Evolutionary conservation across 441 rosid genomes (phyloP), one percentile per base, ranked within the genome.

Genomic region (Euphorbia corollata): DNA sequence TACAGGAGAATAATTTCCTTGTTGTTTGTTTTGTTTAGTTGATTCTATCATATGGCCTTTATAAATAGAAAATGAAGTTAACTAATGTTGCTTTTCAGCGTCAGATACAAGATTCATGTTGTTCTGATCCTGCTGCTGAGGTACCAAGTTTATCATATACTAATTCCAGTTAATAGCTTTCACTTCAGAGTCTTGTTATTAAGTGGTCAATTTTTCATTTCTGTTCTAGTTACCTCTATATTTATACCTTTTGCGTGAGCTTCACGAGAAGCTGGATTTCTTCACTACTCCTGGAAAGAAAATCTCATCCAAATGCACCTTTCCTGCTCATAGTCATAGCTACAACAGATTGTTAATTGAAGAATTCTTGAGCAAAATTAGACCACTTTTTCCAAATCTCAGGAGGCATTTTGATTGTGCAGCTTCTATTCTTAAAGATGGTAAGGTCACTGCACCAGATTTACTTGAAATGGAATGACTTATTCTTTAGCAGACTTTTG

Each of bases 71-170:
- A 66, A 34, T 63, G 34, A 54, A 22, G 51, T 75, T 50, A 30
- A 45, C 61, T 59, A 53, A 19, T 69, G 24, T 71, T 68, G 61
- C 73, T 74, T 77, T 73, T 39, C 56, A 64, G 39, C 66, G 81
- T 78, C 87, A 78, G 88, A 83, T 80, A 67, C 84, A 79, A 65
- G 77, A 81, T 54, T 70, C 74, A 32, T 77, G 84, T 79, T 84
- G 83, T 78, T 73, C 81, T 67, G 97, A 87, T 80, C 88, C 85
- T 74, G 73, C 73, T 68, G 85, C 91, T 61, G 93, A 87, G 96
- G 97, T 91, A 79, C 61, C 50, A 24, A 69, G 50, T 75, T 75
- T 67, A 57, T 71, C 68, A 54, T 67, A 34, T 43, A 8, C 43
- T 12, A 20, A 47, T 57, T 24, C 18, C 38, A 24, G 54, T 58